Conservation (phyloP, 352 stramenopile species). For the Globisporangium barbulae region DNA sequence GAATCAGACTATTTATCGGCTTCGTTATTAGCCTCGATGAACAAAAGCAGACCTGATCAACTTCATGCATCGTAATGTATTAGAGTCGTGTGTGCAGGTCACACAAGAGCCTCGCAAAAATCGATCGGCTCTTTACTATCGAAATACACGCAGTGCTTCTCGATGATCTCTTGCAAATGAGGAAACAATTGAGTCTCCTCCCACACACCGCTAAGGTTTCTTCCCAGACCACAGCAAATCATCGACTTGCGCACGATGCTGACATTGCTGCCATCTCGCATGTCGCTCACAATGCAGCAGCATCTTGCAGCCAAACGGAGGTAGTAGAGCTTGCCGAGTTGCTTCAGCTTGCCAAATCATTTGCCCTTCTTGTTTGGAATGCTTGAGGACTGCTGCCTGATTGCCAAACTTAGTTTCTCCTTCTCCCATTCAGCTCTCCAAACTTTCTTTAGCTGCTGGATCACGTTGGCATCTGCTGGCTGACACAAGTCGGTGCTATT, state of each 20-base stretch:
- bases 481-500: conserved; percentile 19
- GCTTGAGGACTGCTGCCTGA: background rate
- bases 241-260: conserved; percentile 20
- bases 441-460: conserved; percentile 13
- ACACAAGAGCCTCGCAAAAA: conserved; percentile 12
- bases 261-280: conserved; percentile 14
- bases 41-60: background rate
- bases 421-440: conserved; percentile 10
- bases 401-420: conserved; percentile 12
- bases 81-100: background rate
- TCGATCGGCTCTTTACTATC: conserved; percentile 11
- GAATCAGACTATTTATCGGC: too few relatives aligned
- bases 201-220: conserved; percentile 15
- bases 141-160: conserved; percentile 13
- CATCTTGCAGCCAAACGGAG: conserved; percentile 10
- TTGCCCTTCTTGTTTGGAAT: conserved; percentile 10
- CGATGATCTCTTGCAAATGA: conserved; percentile 14
- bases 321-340: conserved; percentile 13
- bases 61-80: background rate
- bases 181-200: conserved; percentile 16
- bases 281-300: conserved; percentile 11
- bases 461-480: conserved; percentile 9
- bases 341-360: conserved; percentile 14
- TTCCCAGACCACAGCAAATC: conserved; percentile 18
- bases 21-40: background rate